These are phyloP conservation scores for Heterobasidion occidentale DNA, from an alignment of 1,284 basidiomycete genomes.

Conservation along the genomic window DNA sequence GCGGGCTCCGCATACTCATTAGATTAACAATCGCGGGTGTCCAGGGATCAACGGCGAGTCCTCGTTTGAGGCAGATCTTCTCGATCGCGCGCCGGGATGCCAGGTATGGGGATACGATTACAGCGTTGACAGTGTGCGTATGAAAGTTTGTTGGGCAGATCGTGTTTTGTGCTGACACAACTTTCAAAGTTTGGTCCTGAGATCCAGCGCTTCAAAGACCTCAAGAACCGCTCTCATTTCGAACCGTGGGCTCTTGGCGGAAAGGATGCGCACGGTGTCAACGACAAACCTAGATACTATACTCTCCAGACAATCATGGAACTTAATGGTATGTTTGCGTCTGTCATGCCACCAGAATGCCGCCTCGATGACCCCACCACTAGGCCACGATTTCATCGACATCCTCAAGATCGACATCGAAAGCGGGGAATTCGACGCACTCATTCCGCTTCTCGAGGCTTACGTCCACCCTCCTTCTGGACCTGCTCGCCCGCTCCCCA, in stretches of 20 bases:
- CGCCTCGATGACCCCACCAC: neutral
- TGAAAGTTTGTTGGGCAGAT: neutral
- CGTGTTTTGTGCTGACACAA: neutral
- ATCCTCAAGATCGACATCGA: slow-evolving; percentile 39
- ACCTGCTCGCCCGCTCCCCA: slow-evolving; percentile 23
- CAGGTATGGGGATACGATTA: slow-evolving; percentile 47
- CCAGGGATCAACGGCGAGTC: slow-evolving; percentile 22
- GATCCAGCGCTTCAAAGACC: neutral
- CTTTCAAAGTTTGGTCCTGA: neutral
- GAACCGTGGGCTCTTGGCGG: slow-evolving; percentile 33
- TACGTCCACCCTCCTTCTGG: neutral
- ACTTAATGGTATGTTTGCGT: slow-evolving; percentile 24
- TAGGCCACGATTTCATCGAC: slow-evolving; percentile 32
- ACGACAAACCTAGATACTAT: slow-evolving; percentile 31
- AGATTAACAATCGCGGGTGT: neutral
- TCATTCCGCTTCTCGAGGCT: slow-evolving; percentile 24
- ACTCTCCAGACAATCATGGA: slow-evolving; percentile 39
- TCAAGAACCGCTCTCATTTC: slow-evolving; percentile 31
- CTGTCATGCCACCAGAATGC: neutral
- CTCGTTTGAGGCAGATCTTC: slow-evolving; percentile 41
- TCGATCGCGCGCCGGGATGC: slow-evolving; percentile 31
- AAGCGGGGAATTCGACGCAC: slow-evolving; percentile 32
- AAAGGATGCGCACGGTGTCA: slow-evolving; percentile 25
- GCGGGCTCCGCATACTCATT: neutral
- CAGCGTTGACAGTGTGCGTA: slow-evolving; percentile 23